phyloP scores from a whole-genome alignment of 352 stramenopile genomes.

The Globisporangium iwayamae region DNA sequence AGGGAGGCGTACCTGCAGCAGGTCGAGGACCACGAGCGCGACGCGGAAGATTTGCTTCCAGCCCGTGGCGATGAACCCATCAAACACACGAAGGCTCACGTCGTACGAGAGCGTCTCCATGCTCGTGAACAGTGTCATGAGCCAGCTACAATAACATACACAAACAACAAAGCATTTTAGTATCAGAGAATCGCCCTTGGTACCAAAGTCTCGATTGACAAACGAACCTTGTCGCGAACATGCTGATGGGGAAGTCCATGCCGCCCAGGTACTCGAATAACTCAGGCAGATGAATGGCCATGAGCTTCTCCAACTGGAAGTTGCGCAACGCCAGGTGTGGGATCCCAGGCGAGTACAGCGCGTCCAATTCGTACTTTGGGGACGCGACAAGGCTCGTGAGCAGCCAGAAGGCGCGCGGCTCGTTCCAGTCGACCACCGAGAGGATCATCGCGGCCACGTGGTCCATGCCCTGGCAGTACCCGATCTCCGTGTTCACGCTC shows the following conservation, averaged over 20 bases:
- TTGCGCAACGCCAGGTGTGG: conserved; percentile 61
- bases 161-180: background rate
- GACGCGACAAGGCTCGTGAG: conserved; percentile 52
- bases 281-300: conserved; percentile 36
- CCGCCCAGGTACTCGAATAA: conserved; percentile 41
- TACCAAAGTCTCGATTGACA: background rate
- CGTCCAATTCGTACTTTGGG: conserved; percentile 53
- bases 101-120: conserved; percentile 69
- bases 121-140: conserved; percentile 80
- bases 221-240: conserved; percentile 57
- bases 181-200: too few relatives aligned
- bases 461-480: conserved; percentile 79
- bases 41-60: conserved; percentile 76
- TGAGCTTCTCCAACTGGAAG: conserved; percentile 60
- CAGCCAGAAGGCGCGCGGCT: conserved; percentile 67
- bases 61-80: conserved; percentile 62
- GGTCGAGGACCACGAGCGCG: conserved; percentile 49
- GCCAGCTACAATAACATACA: conserved; percentile 45
- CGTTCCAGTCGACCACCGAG: conserved; percentile 62
- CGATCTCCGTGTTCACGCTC: conserved; percentile 63
- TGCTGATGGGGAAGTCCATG: conserved; percentile 70
- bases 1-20: conserved; percentile 33
- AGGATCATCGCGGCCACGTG: conserved; percentile 60
- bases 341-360: conserved; percentile 54
- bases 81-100: conserved; percentile 52